Evolutionary conservation across 2,329 filamentous ascomycete species (phyloP), one percentile per base, ranked within the genome.

Genomic region (Pseudocercospora cruenta): DNA sequence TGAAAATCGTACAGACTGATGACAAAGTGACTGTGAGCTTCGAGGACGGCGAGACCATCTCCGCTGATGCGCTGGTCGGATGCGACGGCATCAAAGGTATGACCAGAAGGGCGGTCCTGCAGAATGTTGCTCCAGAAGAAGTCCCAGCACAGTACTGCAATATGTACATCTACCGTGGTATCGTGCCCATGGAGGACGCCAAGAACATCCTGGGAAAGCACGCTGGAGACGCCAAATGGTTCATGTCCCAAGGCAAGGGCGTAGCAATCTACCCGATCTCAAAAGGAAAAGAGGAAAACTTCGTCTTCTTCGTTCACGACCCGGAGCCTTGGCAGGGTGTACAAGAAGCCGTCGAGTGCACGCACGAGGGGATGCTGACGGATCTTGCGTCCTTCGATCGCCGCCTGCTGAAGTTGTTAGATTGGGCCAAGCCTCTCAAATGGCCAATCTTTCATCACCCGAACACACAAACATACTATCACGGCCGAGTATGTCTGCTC

Each of bases 1-100:
- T 3, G 70, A 68, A 5, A 67, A 75, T 43, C 14, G 31, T 58
- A 9, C 60, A 68, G 16, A 70, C 71, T 1, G 58, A 70, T 0
- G 60, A 70, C 0, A 67, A 65, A 6, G 78, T 1, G 33, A 10
- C 19, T 28, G 24, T 69, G 8, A 43, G 24, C 9, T 69, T 69
- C 21, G 24, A 60, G 10, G 67, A 68, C 55, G 67, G 67, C 24
- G 43, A 58, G 14, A 54, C 51, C 49, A 80, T 82, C 28, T 77
- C 78, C 64, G 81, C 80, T 1, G 84, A 63, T 21, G 58, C 65
- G 8, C 45, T 87, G 0, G 80, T 90, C 64, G 88, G 87, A 3
- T 88, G 86, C 72, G 88, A 90, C 74, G 88, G 88, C 0, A 88
- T 91, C 73, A 87, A 87, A 72, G 87, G 85, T 1, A 78, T 80